These are phyloP conservation scores for Trichophyton rubrum DNA, from an alignment of 2,329 filamentous ascomycete species.

Conservation along the genomic window DNA sequence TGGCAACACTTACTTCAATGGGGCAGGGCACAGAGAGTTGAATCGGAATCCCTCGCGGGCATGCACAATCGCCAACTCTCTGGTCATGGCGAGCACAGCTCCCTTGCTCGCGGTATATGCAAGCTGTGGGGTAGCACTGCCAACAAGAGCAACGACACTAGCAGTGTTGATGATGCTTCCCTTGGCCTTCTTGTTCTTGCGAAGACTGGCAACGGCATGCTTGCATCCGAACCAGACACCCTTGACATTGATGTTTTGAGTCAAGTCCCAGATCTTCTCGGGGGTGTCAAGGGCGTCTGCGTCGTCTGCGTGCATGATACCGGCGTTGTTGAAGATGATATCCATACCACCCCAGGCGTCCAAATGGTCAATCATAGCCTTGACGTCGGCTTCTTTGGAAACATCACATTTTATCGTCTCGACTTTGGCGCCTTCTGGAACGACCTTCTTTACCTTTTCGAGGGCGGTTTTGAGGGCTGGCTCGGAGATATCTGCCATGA, in stretches of 20 bases:
- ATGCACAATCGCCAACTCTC: constrained; percentile 84
- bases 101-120: constrained; percentile 93
- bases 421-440: constrained; percentile 48
- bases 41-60: constrained; percentile 81
- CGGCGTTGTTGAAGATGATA: constrained; percentile 93
- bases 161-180: constrained; percentile 88
- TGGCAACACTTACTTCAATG: constrained; percentile 51
- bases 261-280: constrained; percentile 87
- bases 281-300: constrained; percentile 70
- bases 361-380: constrained; percentile 59
- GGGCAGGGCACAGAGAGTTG: constrained; percentile 81
- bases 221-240: constrained; percentile 96
- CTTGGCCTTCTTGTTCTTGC: constrained; percentile 63
- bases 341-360: constrained; percentile 82
- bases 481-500: constrained; percentile 75
- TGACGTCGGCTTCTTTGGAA: constrained; percentile 68
- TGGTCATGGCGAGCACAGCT: constrained; percentile 76
- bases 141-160: constrained; percentile 75
- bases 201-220: constrained; percentile 72
- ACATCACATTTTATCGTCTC: constrained; percentile 63
- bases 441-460: constrained; percentile 60
- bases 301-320: constrained; percentile 84
- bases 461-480: constrained; percentile 65
- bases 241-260: constrained; percentile 91
- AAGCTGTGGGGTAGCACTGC: constrained; percentile 74